phyloP scores from a whole-genome alignment of 257 asterid genomes.

The Scutellaria baicalensis region DNA sequence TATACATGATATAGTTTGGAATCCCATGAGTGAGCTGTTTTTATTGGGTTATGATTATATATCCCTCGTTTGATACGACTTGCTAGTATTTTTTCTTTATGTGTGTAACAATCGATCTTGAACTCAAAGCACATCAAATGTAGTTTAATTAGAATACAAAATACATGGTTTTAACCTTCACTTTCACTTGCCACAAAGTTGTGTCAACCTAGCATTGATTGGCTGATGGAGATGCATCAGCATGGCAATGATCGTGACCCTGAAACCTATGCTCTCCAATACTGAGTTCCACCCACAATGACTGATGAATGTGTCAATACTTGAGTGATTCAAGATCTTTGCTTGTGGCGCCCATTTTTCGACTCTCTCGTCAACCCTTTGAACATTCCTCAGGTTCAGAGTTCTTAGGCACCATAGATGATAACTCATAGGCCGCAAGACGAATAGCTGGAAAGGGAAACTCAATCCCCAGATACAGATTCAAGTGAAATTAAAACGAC shows the following conservation, averaged over 20 bases:
- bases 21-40: neutral
- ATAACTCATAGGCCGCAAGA: neutral
- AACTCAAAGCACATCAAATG: no score
- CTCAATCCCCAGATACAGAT: neutral
- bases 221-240: neutral
- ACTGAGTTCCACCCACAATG: slow-evolving; percentile 6
- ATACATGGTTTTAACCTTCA: neutral
- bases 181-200: neutral
- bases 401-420: neutral
- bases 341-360: neutral
- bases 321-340: neutral
- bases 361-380: neutral
- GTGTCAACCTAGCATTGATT: neutral
- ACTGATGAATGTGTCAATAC: neutral
- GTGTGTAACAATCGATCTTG: no score
- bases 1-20: neutral
- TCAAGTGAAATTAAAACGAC: neutral
- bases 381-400: neutral
- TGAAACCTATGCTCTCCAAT: neutral
- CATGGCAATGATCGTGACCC: neutral
- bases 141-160: no score
- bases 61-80: neutral
- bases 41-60: neutral
- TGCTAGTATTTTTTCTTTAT: no score
- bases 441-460: neutral